phyloP scores from a whole-genome alignment of 2,329 filamentous ascomycete genomes.

The Zasmidium citrigriseum region DNA sequence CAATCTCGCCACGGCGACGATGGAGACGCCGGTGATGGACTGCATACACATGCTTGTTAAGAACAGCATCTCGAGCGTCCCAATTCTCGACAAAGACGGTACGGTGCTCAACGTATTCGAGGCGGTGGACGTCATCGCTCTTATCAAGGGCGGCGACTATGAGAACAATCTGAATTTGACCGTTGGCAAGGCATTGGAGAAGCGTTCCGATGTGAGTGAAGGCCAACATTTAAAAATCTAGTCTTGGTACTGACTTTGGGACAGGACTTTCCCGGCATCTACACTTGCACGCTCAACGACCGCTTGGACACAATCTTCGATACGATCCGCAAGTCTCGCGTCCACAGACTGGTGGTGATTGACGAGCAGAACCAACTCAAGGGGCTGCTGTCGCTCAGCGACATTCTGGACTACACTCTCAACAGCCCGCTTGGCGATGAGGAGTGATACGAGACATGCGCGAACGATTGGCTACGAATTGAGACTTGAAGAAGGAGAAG shows the following conservation, averaged over 20 bases:
- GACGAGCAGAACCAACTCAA: constrained; percentile 84
- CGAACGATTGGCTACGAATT: neutral
- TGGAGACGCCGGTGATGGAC: constrained; percentile 89
- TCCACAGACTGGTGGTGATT: constrained; percentile 89
- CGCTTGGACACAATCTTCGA: constrained; percentile 94
- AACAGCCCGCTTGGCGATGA: constrained; percentile 35
- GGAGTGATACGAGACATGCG: constrained; percentile 4
- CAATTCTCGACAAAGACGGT: constrained; percentile 80
- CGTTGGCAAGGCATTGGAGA: constrained; percentile 86
- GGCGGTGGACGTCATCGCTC: constrained; percentile 92
- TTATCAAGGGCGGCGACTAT: constrained; percentile 91
- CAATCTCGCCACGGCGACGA: constrained; percentile 76
- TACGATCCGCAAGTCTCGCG: constrained; percentile 90
- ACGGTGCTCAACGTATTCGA: constrained; percentile 94
- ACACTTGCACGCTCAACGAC: constrained; percentile 90
- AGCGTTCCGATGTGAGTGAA: constrained; percentile 68
- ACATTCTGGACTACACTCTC: constrained; percentile 94
- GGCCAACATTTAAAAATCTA: neutral
- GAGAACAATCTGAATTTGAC: constrained; percentile 78
- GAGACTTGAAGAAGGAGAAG: neutral
- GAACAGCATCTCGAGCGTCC: constrained; percentile 90
- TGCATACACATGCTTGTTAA: constrained; percentile 93
- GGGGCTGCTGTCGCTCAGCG: constrained; percentile 89
- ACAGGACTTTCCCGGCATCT: constrained; percentile 90
- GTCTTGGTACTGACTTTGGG: neutral